Evolutionary conservation across 192 early-diverging fungal species (phyloP).

Genomic region (Martensiomyces pterosporus): DNA sequence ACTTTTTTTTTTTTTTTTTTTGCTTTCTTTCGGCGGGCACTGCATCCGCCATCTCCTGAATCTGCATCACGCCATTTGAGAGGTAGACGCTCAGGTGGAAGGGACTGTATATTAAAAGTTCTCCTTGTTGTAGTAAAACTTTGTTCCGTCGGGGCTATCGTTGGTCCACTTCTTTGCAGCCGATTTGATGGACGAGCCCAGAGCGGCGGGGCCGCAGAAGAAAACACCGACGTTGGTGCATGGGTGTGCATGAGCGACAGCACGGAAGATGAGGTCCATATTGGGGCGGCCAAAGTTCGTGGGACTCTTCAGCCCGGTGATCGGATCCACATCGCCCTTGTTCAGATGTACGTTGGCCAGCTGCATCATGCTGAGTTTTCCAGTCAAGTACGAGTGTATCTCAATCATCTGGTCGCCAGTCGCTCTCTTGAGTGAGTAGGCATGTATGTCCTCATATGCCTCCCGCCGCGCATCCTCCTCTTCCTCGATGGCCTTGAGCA

Average conservation of each 20-base stretch:
- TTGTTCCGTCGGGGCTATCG: slow-evolving; percentile 57
- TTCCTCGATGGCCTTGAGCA: slow-evolving; percentile 76
- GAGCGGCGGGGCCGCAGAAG: slow-evolving; percentile 79
- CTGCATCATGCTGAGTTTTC: slow-evolving; percentile 51
- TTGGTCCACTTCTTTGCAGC: slow-evolving; percentile 61
- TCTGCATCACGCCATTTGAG: no score
- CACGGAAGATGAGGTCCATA: slow-evolving; percentile 68
- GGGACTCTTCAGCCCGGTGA: slow-evolving; percentile 70
- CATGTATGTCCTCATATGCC: slow-evolving; percentile 6
- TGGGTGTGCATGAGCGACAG: slow-evolving; percentile 58
- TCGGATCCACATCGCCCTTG: slow-evolving; percentile 58
- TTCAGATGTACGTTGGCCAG: slow-evolving; percentile 55
- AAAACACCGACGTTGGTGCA: slow-evolving; percentile 81
- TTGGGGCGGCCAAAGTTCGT: slow-evolving; percentile 82
- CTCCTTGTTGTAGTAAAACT: slow-evolving; percentile 76
- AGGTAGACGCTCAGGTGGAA: no score
- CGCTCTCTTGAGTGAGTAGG: slow-evolving; percentile 14
- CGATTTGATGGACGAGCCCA: slow-evolving; percentile 60
- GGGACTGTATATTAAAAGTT: no score
- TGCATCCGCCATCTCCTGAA: no score
- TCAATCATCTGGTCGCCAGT: slow-evolving; percentile 62
- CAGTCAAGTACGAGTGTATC: slow-evolving; percentile 77
- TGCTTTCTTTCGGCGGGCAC: no score
- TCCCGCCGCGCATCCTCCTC: slow-evolving; percentile 56
- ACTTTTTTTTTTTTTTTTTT: no score